These are phyloP conservation scores for Plantago coronopus DNA, from an alignment of 305 asterid species.

Conservation along the genomic window DNA sequence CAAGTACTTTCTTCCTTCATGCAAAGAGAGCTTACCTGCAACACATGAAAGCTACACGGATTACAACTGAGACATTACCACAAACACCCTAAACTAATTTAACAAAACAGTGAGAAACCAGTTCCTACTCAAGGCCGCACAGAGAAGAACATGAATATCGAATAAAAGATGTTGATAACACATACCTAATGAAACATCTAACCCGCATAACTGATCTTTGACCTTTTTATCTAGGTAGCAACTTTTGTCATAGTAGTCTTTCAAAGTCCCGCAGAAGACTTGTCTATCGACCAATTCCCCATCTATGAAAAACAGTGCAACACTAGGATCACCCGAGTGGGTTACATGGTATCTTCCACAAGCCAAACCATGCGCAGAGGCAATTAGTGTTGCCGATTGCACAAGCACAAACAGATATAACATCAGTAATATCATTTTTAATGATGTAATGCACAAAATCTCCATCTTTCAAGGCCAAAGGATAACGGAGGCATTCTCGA, in stretches of 20 bases:
- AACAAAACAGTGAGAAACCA: neutral
- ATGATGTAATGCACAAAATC: slow-evolving; percentile 23
- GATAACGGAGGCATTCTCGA: slow-evolving; percentile 32
- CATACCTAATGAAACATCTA: slow-evolving; percentile 45
- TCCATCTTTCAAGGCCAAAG: slow-evolving; percentile 29
- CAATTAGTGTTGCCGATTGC: slow-evolving; percentile 38
- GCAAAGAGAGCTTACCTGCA: slow-evolving; percentile 49
- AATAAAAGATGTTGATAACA: slow-evolving; percentile 5
- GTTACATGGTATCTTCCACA: slow-evolving; percentile 52
- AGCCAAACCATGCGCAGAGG: slow-evolving; percentile 37
- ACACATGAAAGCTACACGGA: slow-evolving; percentile 15
- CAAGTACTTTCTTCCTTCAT: slow-evolving; percentile 47
- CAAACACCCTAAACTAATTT: slow-evolving; percentile 6
- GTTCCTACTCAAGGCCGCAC: neutral
- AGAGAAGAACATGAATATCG: too few relatives aligned
- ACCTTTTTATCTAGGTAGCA: slow-evolving; percentile 39
- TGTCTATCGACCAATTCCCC: slow-evolving; percentile 53
- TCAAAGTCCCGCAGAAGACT: slow-evolving; percentile 57
- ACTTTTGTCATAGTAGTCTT: slow-evolving; percentile 29
- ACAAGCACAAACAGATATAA: slow-evolving; percentile 36
- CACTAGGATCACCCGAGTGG: slow-evolving; percentile 36
- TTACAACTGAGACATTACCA: slow-evolving; percentile 11
- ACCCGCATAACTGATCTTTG: slow-evolving; percentile 37
- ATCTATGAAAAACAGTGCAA: slow-evolving; percentile 48
- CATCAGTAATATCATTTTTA: slow-evolving; percentile 38